Conservation (phyloP, 1,284 basidiomycete genomes). For the Apiotrichum porosum region DNA sequence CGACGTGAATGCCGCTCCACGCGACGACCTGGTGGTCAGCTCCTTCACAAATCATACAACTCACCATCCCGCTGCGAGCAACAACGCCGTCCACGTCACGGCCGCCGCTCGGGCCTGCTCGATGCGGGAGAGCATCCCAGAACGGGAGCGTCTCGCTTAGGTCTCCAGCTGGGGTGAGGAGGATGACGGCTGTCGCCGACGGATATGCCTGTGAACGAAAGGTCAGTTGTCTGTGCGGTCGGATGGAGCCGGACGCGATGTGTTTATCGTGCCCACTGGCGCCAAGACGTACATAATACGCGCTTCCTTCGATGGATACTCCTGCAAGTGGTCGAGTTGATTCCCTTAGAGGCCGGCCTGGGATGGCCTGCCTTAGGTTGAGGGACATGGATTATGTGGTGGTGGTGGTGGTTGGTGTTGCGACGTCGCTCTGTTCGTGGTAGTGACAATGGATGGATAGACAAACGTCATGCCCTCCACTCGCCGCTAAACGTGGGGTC, state of each 20-base stretch:
- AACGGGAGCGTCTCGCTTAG: constrained; percentile 37
- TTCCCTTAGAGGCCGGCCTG: constrained; percentile 29
- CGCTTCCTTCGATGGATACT: not conserved
- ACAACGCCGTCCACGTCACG: constrained; percentile 31
- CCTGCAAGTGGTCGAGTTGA: not conserved
- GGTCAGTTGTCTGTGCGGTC: not conserved
- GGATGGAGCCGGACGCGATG: not conserved
- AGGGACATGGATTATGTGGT: constrained; percentile 39
- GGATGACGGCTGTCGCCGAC: constrained; percentile 33
- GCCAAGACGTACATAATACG: too few species aligned
- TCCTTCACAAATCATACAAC: not conserved
- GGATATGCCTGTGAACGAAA: constrained; percentile 31
- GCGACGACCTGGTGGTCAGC: constrained; percentile 34
- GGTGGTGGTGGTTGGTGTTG: too few species aligned
- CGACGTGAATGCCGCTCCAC: constrained; percentile 38
- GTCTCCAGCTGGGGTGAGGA: constrained; percentile 29
- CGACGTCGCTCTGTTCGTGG: too few species aligned
- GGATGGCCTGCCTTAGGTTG: constrained; percentile 38
- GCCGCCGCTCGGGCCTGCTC: constrained; percentile 24
- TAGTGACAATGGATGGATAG: too few species aligned
- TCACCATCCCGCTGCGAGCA: constrained; percentile 24
- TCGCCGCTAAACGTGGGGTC: too few species aligned
- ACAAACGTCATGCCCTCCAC: too few species aligned
- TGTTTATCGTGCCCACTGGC: too few species aligned
- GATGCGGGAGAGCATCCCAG: constrained; percentile 40